These are phyloP conservation scores for Diacronema lutheri DNA, from an alignment of 78 protist species.

Conservation along the genomic window DNA sequence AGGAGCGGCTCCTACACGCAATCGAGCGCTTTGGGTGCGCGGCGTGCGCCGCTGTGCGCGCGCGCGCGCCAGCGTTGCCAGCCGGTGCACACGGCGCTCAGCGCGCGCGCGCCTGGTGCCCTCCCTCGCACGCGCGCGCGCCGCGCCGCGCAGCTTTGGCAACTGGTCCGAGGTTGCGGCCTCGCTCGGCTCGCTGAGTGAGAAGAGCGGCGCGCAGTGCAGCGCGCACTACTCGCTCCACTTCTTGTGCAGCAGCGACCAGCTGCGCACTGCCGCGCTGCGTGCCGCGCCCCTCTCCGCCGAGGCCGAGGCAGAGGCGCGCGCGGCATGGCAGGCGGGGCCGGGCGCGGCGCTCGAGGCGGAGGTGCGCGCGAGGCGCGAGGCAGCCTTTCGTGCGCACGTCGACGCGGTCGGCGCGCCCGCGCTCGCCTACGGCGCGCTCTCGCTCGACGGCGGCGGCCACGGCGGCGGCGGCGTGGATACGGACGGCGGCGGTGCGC, in stretches of 20 bases:
- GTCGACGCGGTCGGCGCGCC: not conserved
- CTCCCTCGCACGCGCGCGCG: too few species aligned
- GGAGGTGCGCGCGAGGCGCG: not conserved
- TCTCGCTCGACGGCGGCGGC: not conserved
- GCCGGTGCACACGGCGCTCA: too few species aligned
- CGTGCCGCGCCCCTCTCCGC: not conserved
- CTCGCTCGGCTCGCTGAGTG: not conserved
- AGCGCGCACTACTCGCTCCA: not conserved
- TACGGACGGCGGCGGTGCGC: not conserved
- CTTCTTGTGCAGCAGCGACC: not conserved
- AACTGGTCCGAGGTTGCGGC: conserved; percentile 4
- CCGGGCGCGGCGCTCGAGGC: not conserved
- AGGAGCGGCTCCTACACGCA: not conserved
- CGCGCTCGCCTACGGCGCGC: not conserved
- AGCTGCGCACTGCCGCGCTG: not conserved
- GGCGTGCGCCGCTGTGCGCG: too few species aligned
- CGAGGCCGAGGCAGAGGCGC: not conserved
- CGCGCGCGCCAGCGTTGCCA: too few species aligned
- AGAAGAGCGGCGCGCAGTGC: not conserved
- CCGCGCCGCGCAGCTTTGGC: not conserved
- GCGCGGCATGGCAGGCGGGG: not conserved
- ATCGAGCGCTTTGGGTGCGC: conserved; percentile 4
- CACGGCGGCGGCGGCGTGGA: not conserved
- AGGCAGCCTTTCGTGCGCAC: not conserved
- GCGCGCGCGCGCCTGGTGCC: too few species aligned